Base-by-base conservation (phyloP, 805 yeast genomes). In the Grigorovia transvaalensis region DNA sequence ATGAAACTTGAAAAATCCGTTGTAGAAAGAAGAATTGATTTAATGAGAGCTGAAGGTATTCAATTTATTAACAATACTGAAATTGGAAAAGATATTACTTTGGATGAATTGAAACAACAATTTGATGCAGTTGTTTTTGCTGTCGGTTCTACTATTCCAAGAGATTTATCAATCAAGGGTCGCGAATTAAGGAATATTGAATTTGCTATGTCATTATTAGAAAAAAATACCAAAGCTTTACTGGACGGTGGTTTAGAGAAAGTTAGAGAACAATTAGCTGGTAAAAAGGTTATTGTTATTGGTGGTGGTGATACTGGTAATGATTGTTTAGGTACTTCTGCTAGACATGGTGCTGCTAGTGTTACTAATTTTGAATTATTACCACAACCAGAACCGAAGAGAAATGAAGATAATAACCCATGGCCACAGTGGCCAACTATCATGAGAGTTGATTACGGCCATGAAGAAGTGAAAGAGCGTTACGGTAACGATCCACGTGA, bases 291-390 rank as follows among this genome's bases (percentile, higher is more conserved):
- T 52, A 82, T 91, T 63, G 98, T 91, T 51, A 91, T 91, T 75
- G 99, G 99, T 64, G 99, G 99, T 75, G 99, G 99, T 81, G 99
- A 91, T 71, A 91, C 98, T 40, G 99, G 99, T 80, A 91, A 91
- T 68, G 99, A 91, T 77, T 91, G 98, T 80, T 78, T 91, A 64
- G 98, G 98, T 72, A 91, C 99, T 45, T 80, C 96, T 20, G 90
- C 93, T 42, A 85, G 98, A 74, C 98, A 93, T 68, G 97, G 96
- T 45, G 98, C 98, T 56, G 82, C 86, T 68, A 85, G 95, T 9
- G 96, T 93, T 53, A 78, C 83, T 57, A 91, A 91, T 78, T 93
- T 91, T 69, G 99, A 91, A 74, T 77, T 91, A 67, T 76, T 91
- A 61, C 99, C 99, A 53, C 82, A 84, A 61, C 99, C 99, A 57